Conservation (phyloP, 331 rosid genomes). For the Telfairia occidentalis region DNA sequence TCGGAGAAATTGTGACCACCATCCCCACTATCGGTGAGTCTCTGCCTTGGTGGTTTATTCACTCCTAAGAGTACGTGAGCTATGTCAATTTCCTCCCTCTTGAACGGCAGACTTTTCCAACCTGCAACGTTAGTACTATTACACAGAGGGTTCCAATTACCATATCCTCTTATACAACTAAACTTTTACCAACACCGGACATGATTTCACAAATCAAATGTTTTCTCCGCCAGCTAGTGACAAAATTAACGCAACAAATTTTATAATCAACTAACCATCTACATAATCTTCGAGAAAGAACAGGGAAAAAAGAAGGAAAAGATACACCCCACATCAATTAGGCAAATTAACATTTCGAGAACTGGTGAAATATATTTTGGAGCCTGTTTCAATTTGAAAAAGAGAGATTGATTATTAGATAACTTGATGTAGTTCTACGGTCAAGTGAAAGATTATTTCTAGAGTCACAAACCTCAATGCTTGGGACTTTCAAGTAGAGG, state of each 20-base stretch:
- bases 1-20: slow-evolving; percentile 12
- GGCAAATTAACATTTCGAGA: background rate
- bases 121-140: background rate
- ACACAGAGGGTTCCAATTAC: background rate
- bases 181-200: background rate
- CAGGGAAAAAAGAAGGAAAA: background rate
- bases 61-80: background rate
- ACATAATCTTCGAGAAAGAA: background rate
- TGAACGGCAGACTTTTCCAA: background rate
- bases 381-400: background rate
- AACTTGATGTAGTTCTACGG: background rate
- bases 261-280: background rate
- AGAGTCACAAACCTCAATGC: background rate
- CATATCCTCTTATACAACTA: background rate
- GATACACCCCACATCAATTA: background rate
- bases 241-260: background rate
- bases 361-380: background rate
- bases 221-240: background rate
- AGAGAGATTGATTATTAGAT: background rate
- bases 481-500: background rate
- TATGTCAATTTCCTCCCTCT: background rate
- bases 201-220: background rate
- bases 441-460: background rate
- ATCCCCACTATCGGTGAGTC: slow-evolving; percentile 17
- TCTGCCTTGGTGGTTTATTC: background rate